Evolutionary conservation across 768 basidiomycete genomes (phyloP), one percentile per base, ranked within the genome.

Genomic region (Agaricus sinodeliciosus): DNA sequence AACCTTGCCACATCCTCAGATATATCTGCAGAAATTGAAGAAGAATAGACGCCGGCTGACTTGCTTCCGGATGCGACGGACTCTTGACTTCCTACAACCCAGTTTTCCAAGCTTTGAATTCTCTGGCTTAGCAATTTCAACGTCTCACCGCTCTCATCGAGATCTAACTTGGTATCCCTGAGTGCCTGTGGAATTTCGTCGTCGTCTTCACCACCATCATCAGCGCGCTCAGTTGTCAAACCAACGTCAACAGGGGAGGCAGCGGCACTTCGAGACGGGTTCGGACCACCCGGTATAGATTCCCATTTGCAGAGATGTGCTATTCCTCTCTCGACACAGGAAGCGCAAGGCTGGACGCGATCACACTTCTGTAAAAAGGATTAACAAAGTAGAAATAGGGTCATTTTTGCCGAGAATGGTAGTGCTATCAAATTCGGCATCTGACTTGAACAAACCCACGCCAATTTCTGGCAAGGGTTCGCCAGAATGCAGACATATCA

Each of bases 241-340:
- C 42, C 49, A 12, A 50, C 51, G 3, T 53, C 51, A 9, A 39
- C 44, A 7, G 26, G 51, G 28, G n/a, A 6, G 3, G 43, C n/a
- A 15, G 27, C 15, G 72, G 72, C 37, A 70, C 67, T 28, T 36
- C 73, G 74, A 22, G 68, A 41, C n/a, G 73, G 73, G 26, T 72
- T 28, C 2, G 8, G 69, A 18, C 72, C 71, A 39, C 72, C 60
- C 25, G 74, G 74, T 9, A 72, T 73, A 11, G 63, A 67, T 60
- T 73, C 73, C 73, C 73, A 75, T 36, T 72, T 69, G 61, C 75
- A 77, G 4, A 77, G 63, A 63, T 77, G 73, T 26, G 68, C 57
- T 31, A 72, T 71, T 19, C 70, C 73, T 45, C 71, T 60, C 36
- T 66, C 67, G 22, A 69, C 63, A 57, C 71, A 75, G 9, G 72